Base-by-base conservation (phyloP, 306 rosid species). In the Dalbergia cochinchinensis region DNA sequence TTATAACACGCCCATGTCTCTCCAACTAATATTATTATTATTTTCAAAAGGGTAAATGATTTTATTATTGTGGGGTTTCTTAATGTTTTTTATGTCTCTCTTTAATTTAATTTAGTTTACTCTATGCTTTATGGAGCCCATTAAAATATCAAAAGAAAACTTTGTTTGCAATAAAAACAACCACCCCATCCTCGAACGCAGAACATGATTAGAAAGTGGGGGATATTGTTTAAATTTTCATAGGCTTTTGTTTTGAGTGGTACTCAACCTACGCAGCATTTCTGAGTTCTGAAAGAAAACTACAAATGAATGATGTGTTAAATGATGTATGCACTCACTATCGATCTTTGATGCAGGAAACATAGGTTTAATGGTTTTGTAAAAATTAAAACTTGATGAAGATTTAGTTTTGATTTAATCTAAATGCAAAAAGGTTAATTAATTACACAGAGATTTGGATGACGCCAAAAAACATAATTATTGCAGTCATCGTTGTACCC, bases 1-100 rank as follows among this genome's bases (percentile, higher is more conserved):
- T 77, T 73, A 74, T 67, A 66, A 37, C 57, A 60, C 78, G 20
- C 81, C 82, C 85, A 81, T 85, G 85, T 69, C 80, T 48, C 78
- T 68, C 78, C 88, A 81, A 81, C 83, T 73, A 77, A 71, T 73
- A n/a, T 35, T 67, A 7, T 35, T 58, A 66, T 33, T 48, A 5
- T 4, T 67, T 74, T 47, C 18, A 33, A 62, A 58, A 26, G 19
- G 59, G 34, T 13, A 0, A 60, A 42, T 69, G 61, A 75, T 74
- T 67, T 66, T 66, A 47, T 60, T 69, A 54, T 54, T 54, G 60
- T 0, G 13, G 31, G 48, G 8, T 53, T 62, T 44, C 14, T 71
- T 63, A 26, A 69, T 76, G 42, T 60, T 55, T 73, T 4, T 0
- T 37, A 61, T 41, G 59, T 54, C 55, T 59, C 5, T 35, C 31